Evolutionary conservation across 23 red algal genomes (phyloP), one percentile per base, ranked within the genome.

Genomic region (Gracilariopsis chorda): DNA sequence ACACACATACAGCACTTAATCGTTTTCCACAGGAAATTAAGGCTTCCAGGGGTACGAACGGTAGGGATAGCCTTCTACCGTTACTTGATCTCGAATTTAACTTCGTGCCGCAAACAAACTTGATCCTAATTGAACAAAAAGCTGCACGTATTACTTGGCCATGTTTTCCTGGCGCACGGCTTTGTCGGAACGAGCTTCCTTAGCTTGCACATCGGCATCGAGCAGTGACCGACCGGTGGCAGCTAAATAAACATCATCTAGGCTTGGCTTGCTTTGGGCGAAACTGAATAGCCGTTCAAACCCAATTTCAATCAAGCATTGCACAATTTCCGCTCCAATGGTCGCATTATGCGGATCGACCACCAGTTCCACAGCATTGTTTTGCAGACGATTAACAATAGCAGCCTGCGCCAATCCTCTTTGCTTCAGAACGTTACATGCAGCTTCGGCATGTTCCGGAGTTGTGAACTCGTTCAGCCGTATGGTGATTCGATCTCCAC

Each of bases 191-290:
- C 95, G 72, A 10, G 30, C 44, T 25, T 73, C 70, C n/a, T 88
- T 85, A 7, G 91, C 95, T 72, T 44, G 53, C 45, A 70, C 46
- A 87, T 98, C 95, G 33, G 95, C 95, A 39, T 98, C 90, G 4
- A 56, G 48, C 28, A 98, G 37, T 11, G 63, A 81, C 23, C 56
- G 78, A 3, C 96, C 96, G 4, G 96, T 95, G 12, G 93, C 90
- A 40, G 93, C 82, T 25, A 98, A 47, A 41, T 98, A 98, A 47
- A 98, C 96, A 71, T 98, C 96, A 57, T 94, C 93, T 33, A 98
- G 60, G 63, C 93, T 98, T 1, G 91, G 89, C 51, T 90, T 83
- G 16, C 76, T 84, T 55, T 95, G 84, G 21, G 93, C 78, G 79
- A 94, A 94, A 60, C 96, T 91, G 60, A 98, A 98, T 20, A 98